Evolutionary conservation across 306 rosid species (phyloP), one percentile per base, ranked within the genome.

Genomic region (Macrotyloma uniflorum): DNA sequence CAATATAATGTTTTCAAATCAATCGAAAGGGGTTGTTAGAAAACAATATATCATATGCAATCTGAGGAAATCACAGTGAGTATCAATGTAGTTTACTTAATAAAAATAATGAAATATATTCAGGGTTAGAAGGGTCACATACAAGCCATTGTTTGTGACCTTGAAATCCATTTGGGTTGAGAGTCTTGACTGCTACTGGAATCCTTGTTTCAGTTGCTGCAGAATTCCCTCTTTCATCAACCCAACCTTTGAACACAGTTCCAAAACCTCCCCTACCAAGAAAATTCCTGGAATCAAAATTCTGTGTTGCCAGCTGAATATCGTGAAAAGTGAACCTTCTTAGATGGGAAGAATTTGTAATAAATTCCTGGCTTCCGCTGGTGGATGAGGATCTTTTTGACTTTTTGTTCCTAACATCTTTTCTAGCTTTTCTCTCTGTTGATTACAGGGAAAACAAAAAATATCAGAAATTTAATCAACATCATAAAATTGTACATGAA

Each of bases 111-210:
- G 6, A 0, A 54, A 22, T 26, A 54, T 5, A 30, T 3, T 6
- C 1, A 57, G 32, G 14, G 70, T 65, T 58, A 75, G 59, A 1
- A 51, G 61, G 46, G 38, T 20, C 4, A 8, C 82, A 49, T 84
- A 92, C 96, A 81, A 87, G 83, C 50, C 50, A 92, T 83, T 92
- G 96, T 22, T 30, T 87, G n/a, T 90, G 96, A 7, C 93, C 97
- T 73, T 92, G 96, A 18, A 72, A 70, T 32, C 92, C 96, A 16
- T 67, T 76, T 57, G 8, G 82, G 67, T 90, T 89, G 4, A 89
- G 93, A 23, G 83, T 80, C 78, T 92, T 92, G 2, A 92, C 93
- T 1, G 97, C 97, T 40, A 90, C 89, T 0, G 92, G 77, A 1
- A 90, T 13, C 49, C 85, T 85, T 0, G 15, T 9, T 66, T 75